Percentiles rank a stretch among this genome's conserved stretches.
Conservation (phyloP, 441 rosid species). For the Pelargonium citronellum region DNA sequence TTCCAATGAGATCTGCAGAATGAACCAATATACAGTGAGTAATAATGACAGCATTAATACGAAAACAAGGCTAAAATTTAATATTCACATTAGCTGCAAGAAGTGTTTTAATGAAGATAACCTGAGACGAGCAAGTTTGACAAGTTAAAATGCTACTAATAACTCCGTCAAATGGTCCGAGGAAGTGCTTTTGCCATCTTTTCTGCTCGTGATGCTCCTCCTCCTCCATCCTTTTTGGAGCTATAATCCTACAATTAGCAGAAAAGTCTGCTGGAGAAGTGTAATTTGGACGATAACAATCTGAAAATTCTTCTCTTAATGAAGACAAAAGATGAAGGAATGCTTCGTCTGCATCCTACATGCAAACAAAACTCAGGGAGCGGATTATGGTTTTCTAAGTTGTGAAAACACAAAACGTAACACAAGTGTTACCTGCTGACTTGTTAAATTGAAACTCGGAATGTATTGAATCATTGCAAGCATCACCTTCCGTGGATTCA, state of each 20-base stretch:
- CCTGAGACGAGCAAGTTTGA: slow-evolving; percentile 75
- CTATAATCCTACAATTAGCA: slow-evolving; percentile 45
- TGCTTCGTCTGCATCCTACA: slow-evolving; percentile 91
- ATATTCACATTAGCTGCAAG: neutral
- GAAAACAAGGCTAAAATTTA: neutral
- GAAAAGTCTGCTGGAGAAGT: slow-evolving; percentile 43
- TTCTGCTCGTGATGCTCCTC: slow-evolving; percentile 42
- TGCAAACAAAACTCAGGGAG: slow-evolving; percentile 23
- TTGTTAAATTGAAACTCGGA: slow-evolving; percentile 59
- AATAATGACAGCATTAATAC: neutral
- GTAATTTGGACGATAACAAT: slow-evolving; percentile 44
- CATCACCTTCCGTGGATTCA: slow-evolving; percentile 69
- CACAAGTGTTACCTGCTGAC: slow-evolving; percentile 57
- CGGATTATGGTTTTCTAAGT: neutral
- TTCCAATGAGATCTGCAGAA: slow-evolving; percentile 71
- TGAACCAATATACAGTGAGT: neutral
- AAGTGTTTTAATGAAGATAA: slow-evolving; percentile 26
- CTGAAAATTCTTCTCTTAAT: slow-evolving; percentile 62
- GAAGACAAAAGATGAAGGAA: slow-evolving; percentile 72
- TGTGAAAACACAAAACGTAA: slow-evolving; percentile 12
- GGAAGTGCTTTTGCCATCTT: slow-evolving; percentile 72
- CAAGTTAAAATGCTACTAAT: slow-evolving; percentile 64
- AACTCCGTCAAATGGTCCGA: slow-evolving; percentile 85
- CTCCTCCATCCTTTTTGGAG: slow-evolving; percentile 24
- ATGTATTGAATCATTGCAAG: slow-evolving; percentile 50